phyloP scores from a whole-genome alignment of 176 grass and related monocot species.

The Zoysia pacifica region DNA sequence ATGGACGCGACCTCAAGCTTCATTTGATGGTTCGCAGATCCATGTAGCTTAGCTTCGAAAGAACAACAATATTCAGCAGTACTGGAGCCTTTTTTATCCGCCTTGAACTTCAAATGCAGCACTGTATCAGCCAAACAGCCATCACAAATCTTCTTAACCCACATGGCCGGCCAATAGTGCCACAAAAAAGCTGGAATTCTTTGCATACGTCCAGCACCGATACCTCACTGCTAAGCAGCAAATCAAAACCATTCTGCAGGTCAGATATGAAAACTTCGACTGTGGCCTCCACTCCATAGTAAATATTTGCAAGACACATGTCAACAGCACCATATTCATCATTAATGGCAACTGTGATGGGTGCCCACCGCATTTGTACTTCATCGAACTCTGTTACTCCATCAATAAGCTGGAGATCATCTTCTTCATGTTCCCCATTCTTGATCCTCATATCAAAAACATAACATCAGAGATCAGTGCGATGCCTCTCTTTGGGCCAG shows the following conservation, averaged over 20 bases:
- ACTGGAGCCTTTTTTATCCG: not conserved
- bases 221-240: not conserved
- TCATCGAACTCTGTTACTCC: not conserved
- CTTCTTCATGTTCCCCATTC: not conserved
- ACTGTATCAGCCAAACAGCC: not conserved
- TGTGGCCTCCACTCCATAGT: not conserved
- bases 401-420: not conserved
- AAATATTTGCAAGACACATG: not conserved
- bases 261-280: not conserved
- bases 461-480: not conserved
- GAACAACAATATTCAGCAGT: not conserved
- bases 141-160: not conserved
- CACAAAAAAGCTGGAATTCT: not conserved
- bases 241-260: not conserved
- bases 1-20: not conserved
- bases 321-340: not conserved
- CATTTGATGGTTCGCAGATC: not conserved
- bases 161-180: not conserved
- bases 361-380: not conserved
- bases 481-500: conserved; percentile 4
- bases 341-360: not conserved
- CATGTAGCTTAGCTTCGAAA: not conserved
- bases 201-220: not conserved
- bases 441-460: conserved; percentile 3
- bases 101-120: conserved; percentile 3